These are phyloP conservation scores for Clavispora fructus DNA, from an alignment of 805 yeast species.

Conservation along the genomic window DNA sequence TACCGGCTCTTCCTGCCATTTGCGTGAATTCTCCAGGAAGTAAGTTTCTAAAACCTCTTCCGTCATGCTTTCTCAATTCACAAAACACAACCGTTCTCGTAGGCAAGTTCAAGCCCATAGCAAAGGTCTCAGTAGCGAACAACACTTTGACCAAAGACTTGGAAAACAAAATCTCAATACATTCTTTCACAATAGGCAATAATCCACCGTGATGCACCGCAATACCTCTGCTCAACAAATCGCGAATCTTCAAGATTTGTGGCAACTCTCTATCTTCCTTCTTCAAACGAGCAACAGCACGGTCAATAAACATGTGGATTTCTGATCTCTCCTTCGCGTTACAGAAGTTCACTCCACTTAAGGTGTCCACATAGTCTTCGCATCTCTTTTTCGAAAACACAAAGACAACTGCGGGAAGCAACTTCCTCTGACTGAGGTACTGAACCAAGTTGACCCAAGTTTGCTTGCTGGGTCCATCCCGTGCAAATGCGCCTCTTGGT, in stretches of 20 bases:
- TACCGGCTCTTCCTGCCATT: constrained; percentile 98
- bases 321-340: constrained; percentile 83
- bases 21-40: constrained; percentile 97
- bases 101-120: constrained; percentile 96
- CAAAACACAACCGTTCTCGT: constrained; percentile 94
- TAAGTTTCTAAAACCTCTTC: constrained; percentile 71
- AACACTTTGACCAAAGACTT: constrained; percentile 80
- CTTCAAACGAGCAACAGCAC: constrained; percentile 79
- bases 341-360: constrained; percentile 72
- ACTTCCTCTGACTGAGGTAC: constrained; percentile 55
- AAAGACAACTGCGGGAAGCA: constrained; percentile 89
- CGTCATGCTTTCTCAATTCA: constrained; percentile 85
- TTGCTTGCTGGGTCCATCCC: constrained; percentile 71
- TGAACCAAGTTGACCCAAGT: constrained; percentile 76
- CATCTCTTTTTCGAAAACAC: constrained; percentile 92
- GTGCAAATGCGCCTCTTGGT: constrained; percentile 20
- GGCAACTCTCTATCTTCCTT: constrained; percentile 92
- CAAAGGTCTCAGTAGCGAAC: constrained; percentile 97
- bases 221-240: constrained; percentile 81
- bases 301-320: constrained; percentile 88
- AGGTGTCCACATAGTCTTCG: constrained; percentile 84
- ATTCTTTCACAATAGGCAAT: constrained; percentile 87
- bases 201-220: constrained; percentile 96
- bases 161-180: constrained; percentile 87
- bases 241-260: constrained; percentile 79